These are phyloP conservation scores for Suillus decipiens DNA, from an alignment of 768 basidiomycete genomes.

Conservation along the genomic window DNA sequence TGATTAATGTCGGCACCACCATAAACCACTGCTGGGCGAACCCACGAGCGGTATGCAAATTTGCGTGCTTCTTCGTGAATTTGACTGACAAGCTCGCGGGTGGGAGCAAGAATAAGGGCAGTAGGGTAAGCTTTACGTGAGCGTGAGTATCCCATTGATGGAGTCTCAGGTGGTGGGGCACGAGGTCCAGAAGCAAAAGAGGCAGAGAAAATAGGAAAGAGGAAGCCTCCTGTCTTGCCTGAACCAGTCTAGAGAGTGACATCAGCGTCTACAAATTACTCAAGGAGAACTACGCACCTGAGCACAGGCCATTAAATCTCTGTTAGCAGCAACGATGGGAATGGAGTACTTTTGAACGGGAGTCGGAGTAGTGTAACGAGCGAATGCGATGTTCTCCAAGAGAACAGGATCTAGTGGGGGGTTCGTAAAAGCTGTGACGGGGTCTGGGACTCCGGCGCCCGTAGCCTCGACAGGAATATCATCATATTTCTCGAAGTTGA, in stretches of 20 bases:
- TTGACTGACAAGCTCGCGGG: conserved; percentile 97
- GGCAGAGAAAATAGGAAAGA: conserved; percentile 97
- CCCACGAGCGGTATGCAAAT: conserved; percentile 99
- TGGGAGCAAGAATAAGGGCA: conserved; percentile 96
- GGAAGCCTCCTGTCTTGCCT: conserved; percentile 98
- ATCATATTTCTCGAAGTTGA: conserved; percentile 99
- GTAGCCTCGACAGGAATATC: conserved; percentile 99
- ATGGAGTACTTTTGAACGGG: conserved; percentile 99
- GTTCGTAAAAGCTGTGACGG: conserved; percentile 81
- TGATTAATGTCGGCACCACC: conserved; percentile 98
- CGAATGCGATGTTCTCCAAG: conserved; percentile 90
- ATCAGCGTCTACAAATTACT: conserved; percentile 21
- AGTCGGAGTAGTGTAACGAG: conserved; percentile 93
- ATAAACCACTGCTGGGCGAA: conserved; percentile 97
- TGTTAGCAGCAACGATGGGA: conserved; percentile 89
- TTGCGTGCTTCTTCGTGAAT: conserved; percentile 99
- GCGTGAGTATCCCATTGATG: conserved; percentile 56
- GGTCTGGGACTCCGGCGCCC: conserved; percentile 95
- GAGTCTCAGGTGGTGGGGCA: conserved; percentile 57
- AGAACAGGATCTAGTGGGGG: conserved; percentile 92
- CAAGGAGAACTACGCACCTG: conserved; percentile 53
- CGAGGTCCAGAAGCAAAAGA: conserved; percentile 84
- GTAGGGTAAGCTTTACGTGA: conserved; percentile 93
- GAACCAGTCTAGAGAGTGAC: conserved; percentile 81
- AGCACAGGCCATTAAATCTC: conserved; percentile 95